Conservation (phyloP, 805 yeast genomes). For the Candida vartiovaarae region DNA sequence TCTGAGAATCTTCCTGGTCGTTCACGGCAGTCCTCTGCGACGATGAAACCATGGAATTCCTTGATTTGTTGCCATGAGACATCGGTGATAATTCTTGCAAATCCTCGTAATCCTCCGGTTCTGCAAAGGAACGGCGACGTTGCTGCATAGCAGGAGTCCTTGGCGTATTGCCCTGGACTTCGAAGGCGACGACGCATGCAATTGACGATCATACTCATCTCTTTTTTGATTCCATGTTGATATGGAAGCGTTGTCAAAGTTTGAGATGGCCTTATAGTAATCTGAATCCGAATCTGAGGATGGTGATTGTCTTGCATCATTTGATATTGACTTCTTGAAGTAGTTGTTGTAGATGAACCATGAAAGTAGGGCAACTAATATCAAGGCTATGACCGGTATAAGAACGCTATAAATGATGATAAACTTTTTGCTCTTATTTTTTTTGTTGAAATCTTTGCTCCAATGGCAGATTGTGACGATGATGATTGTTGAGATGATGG, state of each 20-base stretch:
- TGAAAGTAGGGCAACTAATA: slow-evolving; percentile 7
- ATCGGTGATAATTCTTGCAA: slow-evolving; percentile 13
- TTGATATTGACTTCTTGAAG: slow-evolving; percentile 1
- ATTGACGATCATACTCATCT: slow-evolving; percentile 11
- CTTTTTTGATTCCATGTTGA: slow-evolving; percentile 21
- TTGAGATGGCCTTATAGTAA: slow-evolving; percentile 15
- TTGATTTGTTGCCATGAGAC: slow-evolving; percentile 9
- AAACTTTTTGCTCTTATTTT: background rate
- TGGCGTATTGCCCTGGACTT: background rate
- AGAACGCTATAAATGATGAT: slow-evolving; percentile 20
- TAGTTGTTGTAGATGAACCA: slow-evolving; percentile 7
- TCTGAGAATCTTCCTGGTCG: slow-evolving; percentile 20
- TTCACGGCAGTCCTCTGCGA: background rate
- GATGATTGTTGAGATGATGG: background rate
- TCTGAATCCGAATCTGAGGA: slow-evolving; percentile 5
- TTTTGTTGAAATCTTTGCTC: background rate
- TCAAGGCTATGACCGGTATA: slow-evolving; percentile 13
- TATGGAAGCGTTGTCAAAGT: slow-evolving; percentile 19
- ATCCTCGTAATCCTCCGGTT: slow-evolving; percentile 22
- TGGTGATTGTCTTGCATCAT: background rate
- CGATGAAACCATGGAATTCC: slow-evolving; percentile 6
- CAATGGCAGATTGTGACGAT: background rate
- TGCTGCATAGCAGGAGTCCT: background rate
- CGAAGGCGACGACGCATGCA: background rate
- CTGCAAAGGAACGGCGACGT: slow-evolving; percentile 12